Evolutionary conservation across 345 rosid species (phyloP).

Genomic region (Acer yangbiense): DNA sequence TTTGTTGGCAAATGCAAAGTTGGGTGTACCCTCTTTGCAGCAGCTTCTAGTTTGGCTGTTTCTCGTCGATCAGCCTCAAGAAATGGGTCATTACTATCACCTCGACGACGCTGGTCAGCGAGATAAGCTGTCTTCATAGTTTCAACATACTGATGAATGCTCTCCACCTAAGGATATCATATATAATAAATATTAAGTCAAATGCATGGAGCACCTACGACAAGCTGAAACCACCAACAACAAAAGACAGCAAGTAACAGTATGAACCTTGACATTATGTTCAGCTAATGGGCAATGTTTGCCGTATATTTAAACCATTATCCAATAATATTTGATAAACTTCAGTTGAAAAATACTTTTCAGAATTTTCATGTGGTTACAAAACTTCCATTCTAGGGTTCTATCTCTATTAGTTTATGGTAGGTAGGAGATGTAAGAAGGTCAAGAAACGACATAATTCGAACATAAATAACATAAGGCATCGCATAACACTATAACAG

Average conservation of each 20-base stretch:
- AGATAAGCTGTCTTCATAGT: conserved; percentile 91
- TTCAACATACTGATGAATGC: conserved; percentile 87
- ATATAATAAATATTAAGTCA: not conserved
- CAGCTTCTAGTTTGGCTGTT: conserved; percentile 96
- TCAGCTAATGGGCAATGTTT: too few relatives aligned
- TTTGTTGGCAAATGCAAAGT: conserved; percentile 81
- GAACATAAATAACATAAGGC: not conserved
- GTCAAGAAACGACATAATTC: not conserved
- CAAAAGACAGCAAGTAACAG: not conserved
- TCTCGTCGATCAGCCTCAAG: conserved; percentile 97
- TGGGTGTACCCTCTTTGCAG: conserved; percentile 95
- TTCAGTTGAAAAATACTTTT: not conserved
- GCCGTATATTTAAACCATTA: too few relatives aligned
- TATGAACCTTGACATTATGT: not conserved
- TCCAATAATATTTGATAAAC: not conserved
- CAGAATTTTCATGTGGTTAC: not conserved
- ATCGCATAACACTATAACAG: not conserved
- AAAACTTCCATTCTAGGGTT: not conserved
- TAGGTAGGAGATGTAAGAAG: not conserved
- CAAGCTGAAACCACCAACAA: not conserved
- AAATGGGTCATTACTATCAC: conserved; percentile 81
- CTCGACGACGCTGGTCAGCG: conserved; percentile 83
- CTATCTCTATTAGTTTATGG: not conserved
- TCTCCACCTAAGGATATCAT: conserved; percentile 60
- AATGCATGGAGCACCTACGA: conserved; percentile 4